phyloP scores from a whole-genome alignment of 495 filamentous ascomycete species.

The Penicillium chermesinum region DNA sequence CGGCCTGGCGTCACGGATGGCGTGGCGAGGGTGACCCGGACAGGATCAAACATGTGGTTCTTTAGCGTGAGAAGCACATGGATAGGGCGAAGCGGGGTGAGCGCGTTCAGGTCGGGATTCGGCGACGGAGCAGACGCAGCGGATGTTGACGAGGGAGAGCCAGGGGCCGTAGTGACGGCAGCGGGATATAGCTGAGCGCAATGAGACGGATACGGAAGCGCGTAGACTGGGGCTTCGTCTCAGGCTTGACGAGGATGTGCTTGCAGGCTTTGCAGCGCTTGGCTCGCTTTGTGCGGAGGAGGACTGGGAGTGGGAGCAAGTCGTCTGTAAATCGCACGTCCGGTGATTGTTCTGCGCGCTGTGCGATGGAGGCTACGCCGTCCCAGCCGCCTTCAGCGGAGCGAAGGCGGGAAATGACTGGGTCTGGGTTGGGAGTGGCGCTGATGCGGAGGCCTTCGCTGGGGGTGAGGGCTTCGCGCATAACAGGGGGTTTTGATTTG shows the following conservation, averaged over 20 bases:
- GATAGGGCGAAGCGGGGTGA: slow-evolving; percentile 62
- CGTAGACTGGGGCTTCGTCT: slow-evolving; percentile 77
- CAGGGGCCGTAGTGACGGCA: slow-evolving; percentile 64
- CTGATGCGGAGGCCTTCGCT: slow-evolving; percentile 63
- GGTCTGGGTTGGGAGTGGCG: slow-evolving; percentile 45
- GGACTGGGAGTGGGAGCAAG: slow-evolving; percentile 71
- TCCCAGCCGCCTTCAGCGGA: slow-evolving; percentile 50
- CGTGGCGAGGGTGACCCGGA: slow-evolving; percentile 83
- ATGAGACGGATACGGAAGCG: slow-evolving; percentile 87
- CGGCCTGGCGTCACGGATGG: slow-evolving; percentile 73
- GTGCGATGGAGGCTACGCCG: slow-evolving; percentile 45
- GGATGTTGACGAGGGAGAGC: slow-evolving; percentile 31
- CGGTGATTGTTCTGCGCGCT: slow-evolving; percentile 47
- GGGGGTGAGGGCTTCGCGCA: slow-evolving; percentile 69
- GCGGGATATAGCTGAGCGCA: slow-evolving; percentile 83
- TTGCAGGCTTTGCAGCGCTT: slow-evolving; percentile 90
- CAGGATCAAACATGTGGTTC: slow-evolving; percentile 88
- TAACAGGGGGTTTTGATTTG: slow-evolving; percentile 59
- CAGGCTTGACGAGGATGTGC: slow-evolving; percentile 93
- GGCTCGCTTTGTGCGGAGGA: slow-evolving; percentile 83
- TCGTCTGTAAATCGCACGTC: slow-evolving; percentile 54
- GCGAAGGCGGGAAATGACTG: slow-evolving; percentile 38
- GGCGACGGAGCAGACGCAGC: slow-evolving; percentile 20
- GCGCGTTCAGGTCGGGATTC: slow-evolving; percentile 40
- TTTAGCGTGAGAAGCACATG: slow-evolving; percentile 85